Evolutionary conservation across 192 early-diverging fungal species (phyloP).

Genomic region (Coemansia aciculifera): DNA sequence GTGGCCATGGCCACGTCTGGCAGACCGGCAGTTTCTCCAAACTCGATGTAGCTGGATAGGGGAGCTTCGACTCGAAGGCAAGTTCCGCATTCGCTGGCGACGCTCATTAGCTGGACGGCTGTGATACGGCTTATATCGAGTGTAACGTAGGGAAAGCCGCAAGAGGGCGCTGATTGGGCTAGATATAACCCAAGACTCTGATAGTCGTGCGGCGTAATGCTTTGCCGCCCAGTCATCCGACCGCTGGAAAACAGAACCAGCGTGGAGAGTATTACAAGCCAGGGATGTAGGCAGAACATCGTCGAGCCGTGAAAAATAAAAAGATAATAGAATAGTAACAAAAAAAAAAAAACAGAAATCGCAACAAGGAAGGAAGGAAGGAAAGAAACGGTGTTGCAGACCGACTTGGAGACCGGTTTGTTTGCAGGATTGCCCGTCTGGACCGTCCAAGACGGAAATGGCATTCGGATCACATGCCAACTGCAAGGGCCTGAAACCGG

Average conservation of each 20-base stretch:
- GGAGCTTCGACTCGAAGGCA: slow-evolving; percentile 51
- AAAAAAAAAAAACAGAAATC: not conserved
- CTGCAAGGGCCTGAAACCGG: not conserved
- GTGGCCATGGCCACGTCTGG: slow-evolving; percentile 43
- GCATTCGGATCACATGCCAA: not conserved
- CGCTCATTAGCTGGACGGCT: slow-evolving; percentile 49
- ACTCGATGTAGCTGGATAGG: slow-evolving; percentile 29
- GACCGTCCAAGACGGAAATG: not conserved
- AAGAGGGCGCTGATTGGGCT: slow-evolving; percentile 53
- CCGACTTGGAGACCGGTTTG: not conserved
- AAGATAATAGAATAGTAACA: not conserved
- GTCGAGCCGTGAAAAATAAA: not conserved
- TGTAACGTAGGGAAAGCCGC: slow-evolving; percentile 55
- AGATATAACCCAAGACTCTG: slow-evolving; percentile 45
- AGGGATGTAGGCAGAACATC: not conserved
- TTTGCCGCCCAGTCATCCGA: slow-evolving; percentile 42
- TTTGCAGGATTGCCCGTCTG: not conserved
- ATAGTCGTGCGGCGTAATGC: slow-evolving; percentile 56
- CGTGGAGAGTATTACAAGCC: not conserved
- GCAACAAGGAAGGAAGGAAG: not conserved
- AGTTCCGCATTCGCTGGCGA: slow-evolving; percentile 47
- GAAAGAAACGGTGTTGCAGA: not conserved
- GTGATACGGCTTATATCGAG: slow-evolving; percentile 58
- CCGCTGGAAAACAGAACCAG: not conserved
- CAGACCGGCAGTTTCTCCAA: slow-evolving; percentile 25